Conservation (phyloP, 2,329 filamentous ascomycete genomes). For the Fusarium domesticum region DNA sequence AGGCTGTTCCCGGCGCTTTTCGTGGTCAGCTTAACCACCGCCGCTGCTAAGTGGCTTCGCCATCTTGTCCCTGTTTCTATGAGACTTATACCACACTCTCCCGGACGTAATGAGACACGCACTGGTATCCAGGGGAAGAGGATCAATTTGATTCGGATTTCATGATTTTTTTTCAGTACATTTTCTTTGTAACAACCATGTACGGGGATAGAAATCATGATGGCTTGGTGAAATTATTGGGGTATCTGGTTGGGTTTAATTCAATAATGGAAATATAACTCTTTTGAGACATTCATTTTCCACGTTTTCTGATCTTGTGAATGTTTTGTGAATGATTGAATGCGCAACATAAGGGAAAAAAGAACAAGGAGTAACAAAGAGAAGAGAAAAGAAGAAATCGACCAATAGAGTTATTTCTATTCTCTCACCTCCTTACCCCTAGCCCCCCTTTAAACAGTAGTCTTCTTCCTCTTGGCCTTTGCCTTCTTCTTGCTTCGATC, state of each 20-base stretch:
- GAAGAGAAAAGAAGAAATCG: background rate
- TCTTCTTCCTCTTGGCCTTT: slow-evolving; percentile 70
- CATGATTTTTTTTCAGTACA: background rate
- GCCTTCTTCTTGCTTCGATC: slow-evolving; percentile 85
- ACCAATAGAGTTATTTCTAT: background rate
- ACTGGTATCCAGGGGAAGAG: background rate
- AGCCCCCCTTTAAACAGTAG: slow-evolving; percentile 15
- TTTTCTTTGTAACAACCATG: background rate
- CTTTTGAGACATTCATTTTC: background rate
- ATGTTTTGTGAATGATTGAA: background rate
- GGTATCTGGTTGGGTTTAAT: slow-evolving; percentile 12
- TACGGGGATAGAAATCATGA: slow-evolving; percentile 6
- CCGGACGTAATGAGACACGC: background rate
- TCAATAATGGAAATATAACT: slow-evolving; percentile 16
- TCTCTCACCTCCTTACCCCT: background rate
- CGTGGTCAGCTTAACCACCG: slow-evolving; percentile 45
- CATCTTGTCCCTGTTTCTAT: background rate
- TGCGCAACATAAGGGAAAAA: background rate
- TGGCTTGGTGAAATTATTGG: slow-evolving; percentile 4
- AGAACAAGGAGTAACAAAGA: background rate
- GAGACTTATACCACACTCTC: background rate
- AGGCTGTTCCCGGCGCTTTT: slow-evolving; percentile 49
- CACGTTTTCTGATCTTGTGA: background rate
- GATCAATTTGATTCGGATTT: background rate
- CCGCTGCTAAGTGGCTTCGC: slow-evolving; percentile 6